Evolutionary conservation across 129 eudicot species (phyloP), one percentile per base, ranked within the genome.

Genomic region (Lactuca saligna): DNA sequence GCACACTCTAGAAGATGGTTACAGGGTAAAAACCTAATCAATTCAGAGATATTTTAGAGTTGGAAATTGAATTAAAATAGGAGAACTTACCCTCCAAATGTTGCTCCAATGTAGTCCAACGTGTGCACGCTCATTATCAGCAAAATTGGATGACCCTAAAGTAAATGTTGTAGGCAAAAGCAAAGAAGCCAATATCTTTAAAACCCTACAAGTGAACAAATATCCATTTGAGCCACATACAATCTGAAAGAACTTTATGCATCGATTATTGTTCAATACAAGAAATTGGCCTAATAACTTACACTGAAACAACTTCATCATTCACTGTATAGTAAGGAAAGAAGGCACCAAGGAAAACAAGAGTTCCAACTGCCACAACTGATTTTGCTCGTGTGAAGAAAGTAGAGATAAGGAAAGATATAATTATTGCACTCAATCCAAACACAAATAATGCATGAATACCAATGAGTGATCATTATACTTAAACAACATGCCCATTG

Each of bases 31-130:
- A 20, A 20, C 25, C 25, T 20, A 20, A 20, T 20, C 25, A 20
- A 20, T 20, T 20, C 25, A 20, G 25, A 20, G 25, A 20, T 20
- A 20, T 20, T 20, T 20, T 20, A 20, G 25, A 20, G 25, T 20
- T 20, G 25, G 1, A 20, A 20, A 20, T 20, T 20, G 25, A 20
- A 20, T 20, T 20, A 20, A 20, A 20, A 20, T 20, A 20, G 25
- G 25, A 20, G 25, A 20, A 20, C 25, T 20, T 20, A 20, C 25
- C 25, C 25, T 20, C 25, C 25, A 20, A 20, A 20, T 20, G 82
- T 93, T 93, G 83, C 95, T 89, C 98, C 98, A 93, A 4, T 95
- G 95, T 12, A 93, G 89, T 72, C 98, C 98, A 77, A 93, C 95
- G 68, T 93, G 98, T 54, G 98, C 97, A 63, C 97, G 91, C 74